Evolutionary conservation across 2,329 filamentous ascomycete species (phyloP), one percentile per base, ranked within the genome.

Genomic region (Monosporascus ibericus): DNA sequence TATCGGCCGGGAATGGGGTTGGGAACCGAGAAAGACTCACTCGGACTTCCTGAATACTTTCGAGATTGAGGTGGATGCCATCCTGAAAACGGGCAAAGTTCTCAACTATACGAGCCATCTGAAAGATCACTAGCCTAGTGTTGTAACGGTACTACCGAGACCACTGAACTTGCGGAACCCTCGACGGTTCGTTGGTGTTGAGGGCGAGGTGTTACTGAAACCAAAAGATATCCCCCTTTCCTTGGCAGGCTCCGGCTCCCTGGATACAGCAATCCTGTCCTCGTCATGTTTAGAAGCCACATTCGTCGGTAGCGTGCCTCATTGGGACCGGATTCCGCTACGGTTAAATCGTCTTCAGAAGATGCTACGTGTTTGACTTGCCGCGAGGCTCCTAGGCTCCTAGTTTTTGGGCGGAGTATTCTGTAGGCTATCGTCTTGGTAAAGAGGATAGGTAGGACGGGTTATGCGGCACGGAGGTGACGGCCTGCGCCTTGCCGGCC

Each of bases 211-310:
- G 18, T 61, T 63, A 14, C 65, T 64, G 48, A 67, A 67, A 1
- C 63, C 65, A n/a, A 60, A 60, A 55, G 65, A 67, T 5, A 14
- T 27, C 8, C 30, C 30, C 2, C 60, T 63, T 18, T 63, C 60
- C 17, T 48, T 62, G 3, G 65, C 65, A 6, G 66, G 60, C 15
- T 62, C 51, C 1, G 65, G 67, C 48, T 65, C 65, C 18, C 65
- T 6, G 66, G 66, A 48, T 68, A 68, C 25, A 68, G 51, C 11
- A 59, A 54, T 1, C 66, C 66, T 0, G 66, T 67, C 5, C 66
- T 47, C 2, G 61, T 68, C 64, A 68, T 61, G 49, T 65, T 67
- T 4, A 60, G 60, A 7, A 68, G 58, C 66, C 65, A 67, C 63
- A 68, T 66, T 38, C 65, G 60, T 52, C 62, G 63, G 44, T 68